Conservation (phyloP, 1,139 yeast genomes). For the Taphrina wiesneri region DNA sequence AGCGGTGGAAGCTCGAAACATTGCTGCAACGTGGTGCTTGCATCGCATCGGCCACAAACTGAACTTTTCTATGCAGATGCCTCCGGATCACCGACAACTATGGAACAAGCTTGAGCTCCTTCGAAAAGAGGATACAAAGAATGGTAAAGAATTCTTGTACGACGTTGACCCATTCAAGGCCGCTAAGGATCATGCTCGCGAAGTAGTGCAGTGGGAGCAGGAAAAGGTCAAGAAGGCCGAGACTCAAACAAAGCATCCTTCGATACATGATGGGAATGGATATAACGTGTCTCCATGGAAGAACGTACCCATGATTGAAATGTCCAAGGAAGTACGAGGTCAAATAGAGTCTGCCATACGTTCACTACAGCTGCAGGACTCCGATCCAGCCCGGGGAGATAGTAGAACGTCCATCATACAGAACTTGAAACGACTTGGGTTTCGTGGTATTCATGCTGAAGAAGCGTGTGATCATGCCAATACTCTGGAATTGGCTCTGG, state of each 20-base stretch:
- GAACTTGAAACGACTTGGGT: conserved; percentile 57
- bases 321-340: conserved; percentile 46
- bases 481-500: conserved; percentile 55
- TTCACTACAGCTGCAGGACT: conserved; percentile 7
- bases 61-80: conserved; percentile 66
- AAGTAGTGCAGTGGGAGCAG: conserved; percentile 40
- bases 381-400: background rate
- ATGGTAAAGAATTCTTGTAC: conserved; percentile 54
- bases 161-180: conserved; percentile 66
- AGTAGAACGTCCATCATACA: background rate
- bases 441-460: conserved; percentile 63
- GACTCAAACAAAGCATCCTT: conserved; percentile 14
- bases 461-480: conserved; percentile 69
- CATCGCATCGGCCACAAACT: conserved; percentile 71
- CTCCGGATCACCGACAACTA: conserved; percentile 72
- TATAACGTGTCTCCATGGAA: conserved; percentile 34
- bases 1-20: conserved; percentile 83
- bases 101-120: conserved; percentile 73
- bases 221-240: conserved; percentile 38
- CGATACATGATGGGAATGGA: conserved; percentile 34
- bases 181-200: conserved; percentile 52
- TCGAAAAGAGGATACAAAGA: conserved; percentile 52
- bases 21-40: conserved; percentile 83
- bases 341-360: conserved; percentile 44
- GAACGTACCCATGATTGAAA: conserved; percentile 39